Base-by-base conservation (phyloP, 345 rosid genomes). In the Euclidium syriacum region DNA sequence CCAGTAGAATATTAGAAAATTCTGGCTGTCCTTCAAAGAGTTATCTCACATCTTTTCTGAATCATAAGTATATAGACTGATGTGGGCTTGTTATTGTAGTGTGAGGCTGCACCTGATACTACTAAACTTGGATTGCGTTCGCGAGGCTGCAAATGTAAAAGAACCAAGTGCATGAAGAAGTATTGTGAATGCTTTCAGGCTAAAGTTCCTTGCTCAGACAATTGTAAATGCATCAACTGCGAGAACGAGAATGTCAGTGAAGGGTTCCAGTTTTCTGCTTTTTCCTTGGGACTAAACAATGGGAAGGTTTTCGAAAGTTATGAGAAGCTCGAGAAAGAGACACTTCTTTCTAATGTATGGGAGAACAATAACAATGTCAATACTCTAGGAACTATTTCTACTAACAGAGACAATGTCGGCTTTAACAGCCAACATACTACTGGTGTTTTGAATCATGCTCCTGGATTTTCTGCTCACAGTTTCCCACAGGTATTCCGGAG, bases 171-270 rank as follows among this genome's bases (percentile, higher is more conserved):
- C 73, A 57, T 76, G 25, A 81, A 79, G 76, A 80, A 62, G 59
- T 84, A 84, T 35, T 81, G 90, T 38, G 86, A 84, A 69, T 80
- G 90, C 67, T 81, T 79, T 66, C 81, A 74, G 59, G 86, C 81
- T 62, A 78, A 74, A 7, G 65, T 71, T 27, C 27, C 60, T 40
- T 84, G 85, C 78, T 76, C 80, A 17, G 77, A 71, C 22, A 79
- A 70, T 42, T 81, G 90, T 71, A 77, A 76, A 68, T 84, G 90
- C 36, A 26, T 64, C 50, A 63, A 73, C 62, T 81, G 83, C 68
- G 70, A 66, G 70, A 81, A 76, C 68, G 70, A 66, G 70, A 81
- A 76, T 55, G 64, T 59, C 40, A 66, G 44, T 40, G 54, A 56
- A 36, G 23, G 5, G 22, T 5, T 18, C 71, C 38, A 55, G 19